Conservation (phyloP, 2,329 filamentous ascomycete species). For the Aspergillus brasiliensis region DNA sequence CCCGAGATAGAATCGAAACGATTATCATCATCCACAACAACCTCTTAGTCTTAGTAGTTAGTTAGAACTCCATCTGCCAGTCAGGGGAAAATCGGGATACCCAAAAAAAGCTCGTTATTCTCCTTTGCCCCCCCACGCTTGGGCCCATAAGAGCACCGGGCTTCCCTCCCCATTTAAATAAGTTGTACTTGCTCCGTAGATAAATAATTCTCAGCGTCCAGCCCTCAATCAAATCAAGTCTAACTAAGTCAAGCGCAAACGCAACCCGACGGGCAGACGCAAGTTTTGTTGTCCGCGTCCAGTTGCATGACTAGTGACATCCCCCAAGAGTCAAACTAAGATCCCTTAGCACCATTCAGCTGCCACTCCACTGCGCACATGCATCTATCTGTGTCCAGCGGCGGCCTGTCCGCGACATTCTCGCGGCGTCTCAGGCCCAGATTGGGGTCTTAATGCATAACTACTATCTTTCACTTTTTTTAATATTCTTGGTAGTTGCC, state of each 20-base stretch:
- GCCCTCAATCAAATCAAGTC: not conserved
- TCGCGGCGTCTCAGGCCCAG: not conserved
- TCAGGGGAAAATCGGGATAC: no score
- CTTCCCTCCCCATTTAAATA: not conserved
- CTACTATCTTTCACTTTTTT: no score
- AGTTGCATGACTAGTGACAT: not conserved
- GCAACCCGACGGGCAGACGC: not conserved
- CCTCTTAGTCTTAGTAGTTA: no score
- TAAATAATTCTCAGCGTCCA: not conserved
- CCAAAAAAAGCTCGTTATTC: no score
- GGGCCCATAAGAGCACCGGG: constrained; percentile 4
- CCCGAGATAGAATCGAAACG: no score
- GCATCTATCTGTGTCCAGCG: not conserved
- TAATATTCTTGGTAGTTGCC: not conserved
- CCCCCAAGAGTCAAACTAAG: not conserved
- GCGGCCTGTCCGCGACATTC: not conserved
- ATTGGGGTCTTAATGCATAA: no score
- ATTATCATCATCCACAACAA: no score
- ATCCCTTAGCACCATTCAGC: not conserved
- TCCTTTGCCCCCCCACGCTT: not conserved
- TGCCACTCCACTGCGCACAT: not conserved
- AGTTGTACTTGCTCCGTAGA: no score
- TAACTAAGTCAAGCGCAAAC: not conserved
- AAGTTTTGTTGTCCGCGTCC: not conserved
- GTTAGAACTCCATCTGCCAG: no score